A percentile compares a stretch with the other conserved stretches of the same genome.
Evolutionary conservation across 164 flowering plant genomes (phyloP).

Genomic region (Berberis vulgaris): DNA sequence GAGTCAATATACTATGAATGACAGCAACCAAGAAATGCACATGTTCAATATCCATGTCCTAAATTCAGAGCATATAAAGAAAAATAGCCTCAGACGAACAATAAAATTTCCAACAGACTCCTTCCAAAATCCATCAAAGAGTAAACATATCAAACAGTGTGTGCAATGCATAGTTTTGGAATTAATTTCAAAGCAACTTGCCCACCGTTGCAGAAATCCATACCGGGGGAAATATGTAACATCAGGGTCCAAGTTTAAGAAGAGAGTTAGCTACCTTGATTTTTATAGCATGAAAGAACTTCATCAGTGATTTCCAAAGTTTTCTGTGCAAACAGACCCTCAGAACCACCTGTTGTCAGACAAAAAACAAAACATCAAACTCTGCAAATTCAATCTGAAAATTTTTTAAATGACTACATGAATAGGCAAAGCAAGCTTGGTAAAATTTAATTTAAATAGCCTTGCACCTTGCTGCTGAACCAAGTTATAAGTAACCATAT

Average conservation of each 20-base stretch:
- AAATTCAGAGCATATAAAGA: no score
- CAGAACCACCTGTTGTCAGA: constrained; percentile 73
- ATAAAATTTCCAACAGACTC: no score
- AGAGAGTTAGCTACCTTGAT: constrained; percentile 57
- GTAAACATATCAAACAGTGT: no score
- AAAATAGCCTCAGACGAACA: no score
- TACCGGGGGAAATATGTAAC: not conserved
- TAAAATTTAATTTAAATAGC: not conserved
- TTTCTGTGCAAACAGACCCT: constrained; percentile 90
- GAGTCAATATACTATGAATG: no score
- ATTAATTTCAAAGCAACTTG: no score
- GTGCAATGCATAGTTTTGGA: no score
- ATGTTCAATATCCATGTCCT: no score
- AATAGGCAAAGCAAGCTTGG: not conserved
- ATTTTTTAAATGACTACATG: not conserved
- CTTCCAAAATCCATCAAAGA: no score
- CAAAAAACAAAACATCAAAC: constrained; percentile 5
- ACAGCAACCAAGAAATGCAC: no score
- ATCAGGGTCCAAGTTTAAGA: not conserved
- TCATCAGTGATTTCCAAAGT: constrained; percentile 88
- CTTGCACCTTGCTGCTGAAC: not conserved
- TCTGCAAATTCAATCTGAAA: not conserved
- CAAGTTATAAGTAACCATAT: no score
- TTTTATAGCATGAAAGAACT: constrained; percentile 72
- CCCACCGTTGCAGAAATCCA: no score